phyloP scores from a whole-genome alignment of 768 basidiomycete genomes.

The Paxillus rubicundulus region DNA sequence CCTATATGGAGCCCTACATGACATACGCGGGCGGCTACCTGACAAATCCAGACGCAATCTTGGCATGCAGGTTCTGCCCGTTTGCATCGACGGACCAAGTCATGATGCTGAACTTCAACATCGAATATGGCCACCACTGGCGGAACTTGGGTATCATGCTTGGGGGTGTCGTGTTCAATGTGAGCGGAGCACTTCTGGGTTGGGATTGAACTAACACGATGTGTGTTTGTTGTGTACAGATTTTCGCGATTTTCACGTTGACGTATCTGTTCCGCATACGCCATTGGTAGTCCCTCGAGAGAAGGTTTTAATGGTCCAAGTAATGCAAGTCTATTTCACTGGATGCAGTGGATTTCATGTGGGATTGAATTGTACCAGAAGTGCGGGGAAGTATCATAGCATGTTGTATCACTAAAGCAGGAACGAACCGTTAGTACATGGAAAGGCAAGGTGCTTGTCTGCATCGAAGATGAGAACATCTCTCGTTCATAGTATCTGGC shows the following conservation, averaged over 20 bases:
- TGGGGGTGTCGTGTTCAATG: conserved; percentile 50
- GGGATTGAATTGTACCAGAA: too few species aligned
- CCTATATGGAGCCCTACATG: conserved; percentile 53
- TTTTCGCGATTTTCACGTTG: conserved; percentile 19
- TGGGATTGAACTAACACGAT: background rate
- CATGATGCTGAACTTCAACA: conserved; percentile 47
- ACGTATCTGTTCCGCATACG: conserved; percentile 31
- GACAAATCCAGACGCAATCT: conserved; percentile 48
- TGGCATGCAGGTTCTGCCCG: conserved; percentile 55
- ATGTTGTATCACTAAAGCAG: too few species aligned
- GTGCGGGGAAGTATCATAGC: too few species aligned
- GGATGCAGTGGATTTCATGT: too few species aligned
- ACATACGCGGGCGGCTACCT: conserved; percentile 53
- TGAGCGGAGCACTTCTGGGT: conserved; percentile 27
- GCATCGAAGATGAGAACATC: too few species aligned
- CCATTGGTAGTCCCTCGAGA: conserved; percentile 8
- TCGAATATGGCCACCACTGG: conserved; percentile 52
- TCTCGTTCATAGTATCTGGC: too few species aligned
- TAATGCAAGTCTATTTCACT: too few species aligned
- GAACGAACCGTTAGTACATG: too few species aligned
- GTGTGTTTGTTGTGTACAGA: conserved; percentile 10
- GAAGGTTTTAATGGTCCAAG: background rate
- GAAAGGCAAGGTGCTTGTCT: too few species aligned
- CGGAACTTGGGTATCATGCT: conserved; percentile 52
- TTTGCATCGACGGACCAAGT: conserved; percentile 49